phyloP scores from a whole-genome alignment of 23 red algal genomes.

The Chondrus crispus region DNA sequence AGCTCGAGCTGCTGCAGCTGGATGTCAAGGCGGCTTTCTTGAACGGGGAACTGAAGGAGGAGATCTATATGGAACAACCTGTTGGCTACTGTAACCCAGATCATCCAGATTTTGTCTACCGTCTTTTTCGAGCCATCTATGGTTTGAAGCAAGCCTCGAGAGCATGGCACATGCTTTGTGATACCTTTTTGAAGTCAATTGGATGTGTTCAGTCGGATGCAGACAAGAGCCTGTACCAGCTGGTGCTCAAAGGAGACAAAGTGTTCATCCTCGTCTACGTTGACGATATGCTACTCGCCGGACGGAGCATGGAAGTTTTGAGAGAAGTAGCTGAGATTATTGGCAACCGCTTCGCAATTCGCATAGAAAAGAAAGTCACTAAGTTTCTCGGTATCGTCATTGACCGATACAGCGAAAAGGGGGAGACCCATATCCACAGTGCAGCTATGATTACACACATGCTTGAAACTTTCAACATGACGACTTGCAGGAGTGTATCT shows the following conservation, averaged over 20 bases:
- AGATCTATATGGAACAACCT: background rate
- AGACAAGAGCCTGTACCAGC: background rate
- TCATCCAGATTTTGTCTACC: background rate
- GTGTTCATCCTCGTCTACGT: background rate
- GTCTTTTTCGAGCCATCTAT: background rate
- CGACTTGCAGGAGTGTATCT: background rate
- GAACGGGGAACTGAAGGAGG: background rate
- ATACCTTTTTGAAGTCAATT: background rate
- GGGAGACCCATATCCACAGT: background rate
- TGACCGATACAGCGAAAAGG: background rate
- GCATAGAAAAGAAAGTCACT: background rate
- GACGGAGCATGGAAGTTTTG: background rate
- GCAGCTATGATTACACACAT: background rate
- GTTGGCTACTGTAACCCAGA: no score
- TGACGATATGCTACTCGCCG: background rate
- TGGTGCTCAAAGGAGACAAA: background rate
- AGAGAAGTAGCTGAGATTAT: background rate
- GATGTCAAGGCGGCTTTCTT: background rate
- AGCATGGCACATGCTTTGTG: background rate
- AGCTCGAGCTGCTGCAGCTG: no score
- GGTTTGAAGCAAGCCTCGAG: constrained; percentile 8
- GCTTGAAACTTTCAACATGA: background rate
- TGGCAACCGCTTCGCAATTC: background rate
- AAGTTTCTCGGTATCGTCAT: constrained; percentile 8
- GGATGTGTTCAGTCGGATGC: background rate